Base-by-base conservation (phyloP, 139 green algal species). In the Desmodesmus armatus region DNA sequence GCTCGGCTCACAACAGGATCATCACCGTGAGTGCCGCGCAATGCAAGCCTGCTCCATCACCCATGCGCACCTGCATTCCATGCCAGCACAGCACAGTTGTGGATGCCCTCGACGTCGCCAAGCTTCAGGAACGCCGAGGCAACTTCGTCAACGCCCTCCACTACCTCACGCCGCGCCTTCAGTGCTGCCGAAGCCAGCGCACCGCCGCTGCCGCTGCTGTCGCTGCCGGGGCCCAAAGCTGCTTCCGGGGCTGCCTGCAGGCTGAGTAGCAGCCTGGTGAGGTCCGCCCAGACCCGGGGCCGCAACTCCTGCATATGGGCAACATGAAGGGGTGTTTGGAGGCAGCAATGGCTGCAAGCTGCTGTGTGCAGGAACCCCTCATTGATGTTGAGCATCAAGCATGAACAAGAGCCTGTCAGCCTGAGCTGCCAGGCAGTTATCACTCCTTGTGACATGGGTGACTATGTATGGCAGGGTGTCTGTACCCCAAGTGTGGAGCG, bases 61-160 rank as follows among this genome's bases (percentile, higher is more conserved):
- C 41, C 23, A 25, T 23, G 25, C 83, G 2, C 41, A 83, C 83
- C 83, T 53, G 91, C 86, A 73, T 93, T 94, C 92, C 92, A 95
- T 39, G 87, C 88, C 31, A 95, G 86, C 2, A 89, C 80, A 11
- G 76, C 72, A n/a, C 86, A 83, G 60, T 91, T 87, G 63, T 95
- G 92, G 21, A 92, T 80, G 37, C 91, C 92, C 44, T 89, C 82
- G 23, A 91, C 87, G 43, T 94, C 92, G 2, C 76, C 67, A 29
- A 93, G 63, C 37, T 84, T 70, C 75, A 86, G 7, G 39, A 91
- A 89, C 3, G 43, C 23, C 15, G 44, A 25, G 19, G 83, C 40
- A 11, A 15, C 40, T 19, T 85, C 53, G 15, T 88, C 84, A 40
- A 69, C 66, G 9, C 80, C 67, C 11, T 80, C 69, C 39, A 86